phyloP scores from a whole-genome alignment of 225 moss, liverwort and hornwort species.

The Pseudisothecium myosuroides region DNA sequence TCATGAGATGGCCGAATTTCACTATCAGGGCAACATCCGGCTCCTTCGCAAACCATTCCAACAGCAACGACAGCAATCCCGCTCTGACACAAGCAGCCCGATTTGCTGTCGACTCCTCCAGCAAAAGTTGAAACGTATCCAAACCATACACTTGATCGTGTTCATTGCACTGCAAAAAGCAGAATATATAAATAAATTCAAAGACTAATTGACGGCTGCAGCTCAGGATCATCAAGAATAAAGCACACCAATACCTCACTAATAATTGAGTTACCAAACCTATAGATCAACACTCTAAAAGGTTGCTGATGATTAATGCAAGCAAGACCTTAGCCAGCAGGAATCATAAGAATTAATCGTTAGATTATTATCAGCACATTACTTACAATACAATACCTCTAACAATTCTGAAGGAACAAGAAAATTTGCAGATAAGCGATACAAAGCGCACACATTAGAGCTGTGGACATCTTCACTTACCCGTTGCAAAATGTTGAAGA shows the following conservation, averaged over 20 bases:
- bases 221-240: not conserved
- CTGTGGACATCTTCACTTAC: constrained; percentile 25
- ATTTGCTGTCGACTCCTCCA: constrained; percentile 74
- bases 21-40: constrained; percentile 42
- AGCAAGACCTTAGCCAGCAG: not conserved
- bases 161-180: constrained; percentile 42
- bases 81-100: constrained; percentile 68
- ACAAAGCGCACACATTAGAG: not conserved
- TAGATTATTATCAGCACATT: not conserved
- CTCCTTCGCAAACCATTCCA: constrained; percentile 74
- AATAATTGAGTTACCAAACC: not conserved
- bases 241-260: not conserved
- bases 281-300: not conserved
- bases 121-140: constrained; percentile 58
- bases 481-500: constrained; percentile 62
- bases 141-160: constrained; percentile 58
- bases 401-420: not conserved
- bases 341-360: not conserved
- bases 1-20: constrained; percentile 63
- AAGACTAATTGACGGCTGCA: not conserved
- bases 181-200: not conserved
- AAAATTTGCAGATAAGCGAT: not conserved
- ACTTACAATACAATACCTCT: not conserved
- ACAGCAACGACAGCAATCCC: constrained; percentile 55
- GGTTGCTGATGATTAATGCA: not conserved